phyloP scores from a whole-genome alignment of 805 yeast species.

The Ogataea paraovalis region DNA sequence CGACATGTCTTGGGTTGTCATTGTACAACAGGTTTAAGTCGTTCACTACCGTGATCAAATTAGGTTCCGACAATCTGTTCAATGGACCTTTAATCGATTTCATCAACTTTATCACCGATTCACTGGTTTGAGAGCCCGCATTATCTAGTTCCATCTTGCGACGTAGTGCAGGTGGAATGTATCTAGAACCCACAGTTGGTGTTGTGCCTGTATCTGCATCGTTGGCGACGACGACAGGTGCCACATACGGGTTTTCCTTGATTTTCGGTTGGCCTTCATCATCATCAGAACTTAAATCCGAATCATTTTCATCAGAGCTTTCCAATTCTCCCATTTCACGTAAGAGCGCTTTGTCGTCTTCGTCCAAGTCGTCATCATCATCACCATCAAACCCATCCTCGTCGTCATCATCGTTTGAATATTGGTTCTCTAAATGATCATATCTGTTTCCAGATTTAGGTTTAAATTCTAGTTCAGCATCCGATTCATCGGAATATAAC shows the following conservation, averaged over 20 bases:
- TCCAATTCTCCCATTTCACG: constrained; percentile 32
- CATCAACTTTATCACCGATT: constrained; percentile 46
- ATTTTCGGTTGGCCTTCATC: constrained; percentile 29
- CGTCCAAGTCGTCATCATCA: constrained; percentile 29
- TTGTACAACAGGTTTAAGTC: constrained; percentile 63
- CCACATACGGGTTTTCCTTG: constrained; percentile 72
- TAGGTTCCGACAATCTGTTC: constrained; percentile 87
- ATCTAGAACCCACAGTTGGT: constrained; percentile 36
- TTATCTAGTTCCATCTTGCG: constrained; percentile 39
- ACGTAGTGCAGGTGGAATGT: constrained; percentile 87
- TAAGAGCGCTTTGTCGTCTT: constrained; percentile 28
- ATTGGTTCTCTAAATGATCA: constrained; percentile 17
- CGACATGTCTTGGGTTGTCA: constrained; percentile 72
- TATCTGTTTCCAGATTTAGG: constrained; percentile 13
- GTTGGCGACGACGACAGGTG: constrained; percentile 39
- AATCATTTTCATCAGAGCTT: constrained; percentile 20
- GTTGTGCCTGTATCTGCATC: constrained; percentile 18
- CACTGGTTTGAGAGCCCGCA: constrained; percentile 26
- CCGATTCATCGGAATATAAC: constrained; percentile 3
- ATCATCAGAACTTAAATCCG: constrained; percentile 13
- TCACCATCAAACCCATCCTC: constrained; percentile 27
- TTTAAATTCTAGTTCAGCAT: background rate
- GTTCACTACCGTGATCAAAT: constrained; percentile 62
- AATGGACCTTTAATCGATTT: constrained; percentile 75
- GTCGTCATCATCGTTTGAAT: constrained; percentile 8